Conservation (phyloP, 495 filamentous ascomycete species). For the Cercophora sp. region DNA sequence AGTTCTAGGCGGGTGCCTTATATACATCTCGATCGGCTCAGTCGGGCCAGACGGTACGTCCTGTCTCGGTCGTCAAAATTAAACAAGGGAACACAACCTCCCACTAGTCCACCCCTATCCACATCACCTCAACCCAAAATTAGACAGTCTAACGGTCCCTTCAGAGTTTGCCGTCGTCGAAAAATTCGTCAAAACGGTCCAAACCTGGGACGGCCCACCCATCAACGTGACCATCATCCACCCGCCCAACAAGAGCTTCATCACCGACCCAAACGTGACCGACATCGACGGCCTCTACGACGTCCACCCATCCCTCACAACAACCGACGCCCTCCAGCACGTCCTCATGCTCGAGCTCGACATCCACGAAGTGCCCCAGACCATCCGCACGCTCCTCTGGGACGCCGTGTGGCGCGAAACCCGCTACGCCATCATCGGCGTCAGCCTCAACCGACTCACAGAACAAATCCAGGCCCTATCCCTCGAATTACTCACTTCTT, state of each 20-base stretch:
- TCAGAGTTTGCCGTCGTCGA: conserved; percentile 20
- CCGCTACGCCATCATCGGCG: conserved; percentile 14
- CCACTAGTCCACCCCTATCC: too few species aligned
- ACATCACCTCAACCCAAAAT: too few species aligned
- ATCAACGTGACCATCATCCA: conserved; percentile 19
- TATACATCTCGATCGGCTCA: conserved; percentile 17
- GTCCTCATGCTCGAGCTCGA: conserved; percentile 14
- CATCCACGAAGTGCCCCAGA: conserved; percentile 7
- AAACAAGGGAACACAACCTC: too few species aligned
- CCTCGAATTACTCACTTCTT: not conserved
- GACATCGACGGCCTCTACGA: conserved; percentile 20
- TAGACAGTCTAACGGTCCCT: too few species aligned
- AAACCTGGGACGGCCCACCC: conserved; percentile 13
- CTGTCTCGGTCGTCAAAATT: too few species aligned
- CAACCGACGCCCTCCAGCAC: conserved; percentile 16
- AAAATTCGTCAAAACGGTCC: conserved; percentile 6
- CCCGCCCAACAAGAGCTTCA: conserved; percentile 17
- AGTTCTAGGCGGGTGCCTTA: conserved; percentile 6
- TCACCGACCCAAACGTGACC: conserved; percentile 1
- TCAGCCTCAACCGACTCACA: conserved; percentile 5
- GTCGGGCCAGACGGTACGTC: conserved; percentile 16
- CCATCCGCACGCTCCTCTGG: conserved; percentile 14
- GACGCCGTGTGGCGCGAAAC: conserved; percentile 19
- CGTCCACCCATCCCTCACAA: conserved; percentile 19
- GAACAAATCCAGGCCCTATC: not conserved